Evolutionary conservation across 2,329 filamentous ascomycete genomes (phyloP).

Genomic region (Cadophora luteo-olivacea): DNA sequence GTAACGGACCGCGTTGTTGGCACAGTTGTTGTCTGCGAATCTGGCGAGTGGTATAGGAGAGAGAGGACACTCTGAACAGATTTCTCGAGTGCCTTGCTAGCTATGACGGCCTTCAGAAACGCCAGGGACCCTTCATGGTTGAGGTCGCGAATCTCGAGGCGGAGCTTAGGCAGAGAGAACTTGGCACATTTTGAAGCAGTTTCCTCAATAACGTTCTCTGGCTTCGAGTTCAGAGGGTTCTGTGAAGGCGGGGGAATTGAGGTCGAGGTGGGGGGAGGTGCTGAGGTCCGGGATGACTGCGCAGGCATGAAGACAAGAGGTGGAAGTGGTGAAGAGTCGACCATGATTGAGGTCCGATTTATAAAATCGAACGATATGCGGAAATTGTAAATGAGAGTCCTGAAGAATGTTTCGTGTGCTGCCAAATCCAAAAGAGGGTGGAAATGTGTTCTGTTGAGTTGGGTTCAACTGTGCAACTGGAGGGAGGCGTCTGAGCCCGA

Average conservation of each 20-base stretch:
- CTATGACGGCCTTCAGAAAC: slow-evolving; percentile 73
- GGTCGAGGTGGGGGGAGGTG: slow-evolving; percentile 31
- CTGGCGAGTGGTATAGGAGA: slow-evolving; percentile 69
- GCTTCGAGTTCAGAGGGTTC: slow-evolving; percentile 2
- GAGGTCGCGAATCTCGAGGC: slow-evolving; percentile 65
- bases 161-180: slow-evolving; percentile 60
- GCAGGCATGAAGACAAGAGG: slow-evolving; percentile 36
- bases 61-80: slow-evolving; percentile 73
- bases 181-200: slow-evolving; percentile 21
- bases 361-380: background rate
- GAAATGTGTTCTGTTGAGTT: background rate
- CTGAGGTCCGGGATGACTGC: slow-evolving; percentile 33
- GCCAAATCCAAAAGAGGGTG: background rate
- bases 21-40: slow-evolving; percentile 47
- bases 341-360: background rate
- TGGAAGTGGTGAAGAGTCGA: slow-evolving; percentile 29
- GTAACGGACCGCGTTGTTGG: slow-evolving; percentile 85
- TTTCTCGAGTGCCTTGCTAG: slow-evolving; percentile 63
- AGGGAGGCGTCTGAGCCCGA: background rate
- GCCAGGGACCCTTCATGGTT: slow-evolving; percentile 63
- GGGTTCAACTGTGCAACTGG: background rate
- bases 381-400: background rate
- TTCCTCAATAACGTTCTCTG: slow-evolving; percentile 4
- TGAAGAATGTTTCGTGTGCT: background rate
- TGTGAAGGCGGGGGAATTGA: slow-evolving; percentile 28